phyloP scores from a whole-genome alignment of 768 basidiomycete genomes.

The Lactarius indigo region DNA sequence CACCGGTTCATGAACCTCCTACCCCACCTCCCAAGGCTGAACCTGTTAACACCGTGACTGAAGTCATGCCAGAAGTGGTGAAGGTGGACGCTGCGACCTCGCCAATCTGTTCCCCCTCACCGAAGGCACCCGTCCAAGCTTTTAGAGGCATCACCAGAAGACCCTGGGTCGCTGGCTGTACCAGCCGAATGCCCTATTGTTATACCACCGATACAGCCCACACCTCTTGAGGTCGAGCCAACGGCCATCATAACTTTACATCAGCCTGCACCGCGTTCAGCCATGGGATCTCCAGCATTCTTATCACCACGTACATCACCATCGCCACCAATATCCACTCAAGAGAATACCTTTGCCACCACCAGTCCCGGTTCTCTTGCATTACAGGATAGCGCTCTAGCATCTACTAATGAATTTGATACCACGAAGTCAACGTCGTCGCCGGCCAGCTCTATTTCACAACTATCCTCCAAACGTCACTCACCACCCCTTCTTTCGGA shows the following conservation, averaged over 20 bases:
- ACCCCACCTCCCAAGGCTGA: background rate
- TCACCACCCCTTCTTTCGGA: slow-evolving; percentile 41
- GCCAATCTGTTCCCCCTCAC: slow-evolving; percentile 15
- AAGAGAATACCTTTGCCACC: background rate
- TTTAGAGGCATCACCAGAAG: background rate
- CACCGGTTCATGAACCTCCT: slow-evolving; percentile 3
- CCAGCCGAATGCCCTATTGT: background rate
- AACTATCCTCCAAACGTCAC: background rate
- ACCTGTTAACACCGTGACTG: background rate
- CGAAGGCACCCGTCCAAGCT: background rate
- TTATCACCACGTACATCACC: slow-evolving; percentile 8
- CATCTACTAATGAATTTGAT: slow-evolving; percentile 4
- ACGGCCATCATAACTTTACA: background rate
- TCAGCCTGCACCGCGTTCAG: slow-evolving; percentile 11
- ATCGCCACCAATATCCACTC: slow-evolving; percentile 1
- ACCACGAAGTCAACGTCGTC: slow-evolving; percentile 11
- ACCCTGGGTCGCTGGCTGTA: background rate
- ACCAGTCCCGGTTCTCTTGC: background rate
- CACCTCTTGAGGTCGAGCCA: background rate
- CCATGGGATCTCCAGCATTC: slow-evolving; percentile 12
- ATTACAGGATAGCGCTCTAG: slow-evolving; percentile 10
- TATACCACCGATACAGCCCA: background rate
- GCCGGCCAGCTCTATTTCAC: background rate
- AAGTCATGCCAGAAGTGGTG: background rate
- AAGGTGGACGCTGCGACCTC: slow-evolving; percentile 24